Conservation (phyloP, 2,329 filamentous ascomycete species). For the Pseudopithomyces maydicus region DNA sequence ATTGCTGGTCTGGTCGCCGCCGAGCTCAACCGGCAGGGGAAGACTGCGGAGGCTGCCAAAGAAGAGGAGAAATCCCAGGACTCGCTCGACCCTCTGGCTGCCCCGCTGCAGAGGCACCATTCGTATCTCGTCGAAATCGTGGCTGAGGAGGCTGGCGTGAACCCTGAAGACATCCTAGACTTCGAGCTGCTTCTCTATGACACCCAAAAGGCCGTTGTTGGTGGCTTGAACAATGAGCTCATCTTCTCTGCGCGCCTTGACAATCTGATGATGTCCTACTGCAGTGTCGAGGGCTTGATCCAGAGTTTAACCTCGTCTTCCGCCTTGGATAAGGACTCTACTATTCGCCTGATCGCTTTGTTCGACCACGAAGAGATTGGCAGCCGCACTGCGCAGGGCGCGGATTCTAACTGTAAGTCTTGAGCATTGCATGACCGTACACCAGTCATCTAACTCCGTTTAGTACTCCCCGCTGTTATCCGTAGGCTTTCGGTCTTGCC, state of each 20-base stretch:
- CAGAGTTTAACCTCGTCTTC: conserved; percentile 69
- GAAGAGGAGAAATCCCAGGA: conserved; percentile 47
- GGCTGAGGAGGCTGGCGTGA: conserved; percentile 75
- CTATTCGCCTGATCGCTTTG: conserved; percentile 88
- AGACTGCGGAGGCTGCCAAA: conserved; percentile 55
- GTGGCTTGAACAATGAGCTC: conserved; percentile 90
- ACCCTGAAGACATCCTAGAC: conserved; percentile 76
- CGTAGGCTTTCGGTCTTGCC: conserved; percentile 84
- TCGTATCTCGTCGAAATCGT: conserved; percentile 84
- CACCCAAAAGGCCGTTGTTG: conserved; percentile 86
- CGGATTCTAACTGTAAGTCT: conserved; percentile 72
- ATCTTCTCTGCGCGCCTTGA: conserved; percentile 96
- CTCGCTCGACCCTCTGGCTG: conserved; percentile 74
- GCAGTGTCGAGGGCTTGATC: conserved; percentile 83
- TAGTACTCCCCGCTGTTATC: conserved; percentile 78
- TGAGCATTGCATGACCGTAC: background rate
- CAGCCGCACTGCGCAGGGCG: conserved; percentile 88
- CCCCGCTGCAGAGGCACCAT: conserved; percentile 83
- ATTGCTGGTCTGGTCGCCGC: conserved; percentile 86
- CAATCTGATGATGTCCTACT: conserved; percentile 96
- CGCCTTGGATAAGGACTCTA: conserved; percentile 74
- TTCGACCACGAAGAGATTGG: conserved; percentile 99
- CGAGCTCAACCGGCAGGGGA: conserved; percentile 79
- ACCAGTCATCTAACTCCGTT: background rate
- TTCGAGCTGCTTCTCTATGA: conserved; percentile 98